Base-by-base conservation (phyloP, 331 rosid species). In the Dryas integrifolia region DNA sequence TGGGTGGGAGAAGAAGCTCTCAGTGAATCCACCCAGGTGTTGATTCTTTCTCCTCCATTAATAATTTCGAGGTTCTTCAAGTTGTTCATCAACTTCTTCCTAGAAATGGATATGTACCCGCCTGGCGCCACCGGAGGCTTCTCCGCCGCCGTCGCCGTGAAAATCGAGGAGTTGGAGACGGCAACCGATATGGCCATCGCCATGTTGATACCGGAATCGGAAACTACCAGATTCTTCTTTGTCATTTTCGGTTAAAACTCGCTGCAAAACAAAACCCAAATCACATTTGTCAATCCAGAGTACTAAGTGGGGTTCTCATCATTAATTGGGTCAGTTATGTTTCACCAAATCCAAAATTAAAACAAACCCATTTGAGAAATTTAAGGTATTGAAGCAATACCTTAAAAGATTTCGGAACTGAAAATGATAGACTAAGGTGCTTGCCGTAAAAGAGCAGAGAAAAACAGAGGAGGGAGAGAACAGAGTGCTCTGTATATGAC, bases 1-100 rank as follows among this genome's bases (percentile, higher is more conserved):
- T 84, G 90, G 38, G 92, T 85, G 0, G 98, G 98, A 35, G 98
- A 94, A 30, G 98, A 94, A 26, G 97, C 90, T 76, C 90, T 89
- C 96, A 94, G 89, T 49, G 98, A 88, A 80, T 94, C 98, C 55
- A 94, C 77, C 92, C 95, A 89, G 0, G 95, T 68, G 82, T 82
- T 90, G 70, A 87, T 85, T 84, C 88, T 85, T 12, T 78, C 87
- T 15, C 80, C 88, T 1, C 82, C 96, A 64, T 87, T 90, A 55
- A 51, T 66, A 83, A 81, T 84, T 52, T 90, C 94, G 9, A 88
- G 86, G 81, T 87, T 89, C 84, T 80, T 86, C 47, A 87, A 55
- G 67, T 72, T 72, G 67, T 72, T 72, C 67, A 59, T 6, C 59
- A 86, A 66, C 58, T 77, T 82, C 67, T 84, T 90, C 65, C 85